These are phyloP conservation scores for Madurella fahalii DNA, from an alignment of 2,329 filamentous ascomycete species.

Conservation along the genomic window DNA sequence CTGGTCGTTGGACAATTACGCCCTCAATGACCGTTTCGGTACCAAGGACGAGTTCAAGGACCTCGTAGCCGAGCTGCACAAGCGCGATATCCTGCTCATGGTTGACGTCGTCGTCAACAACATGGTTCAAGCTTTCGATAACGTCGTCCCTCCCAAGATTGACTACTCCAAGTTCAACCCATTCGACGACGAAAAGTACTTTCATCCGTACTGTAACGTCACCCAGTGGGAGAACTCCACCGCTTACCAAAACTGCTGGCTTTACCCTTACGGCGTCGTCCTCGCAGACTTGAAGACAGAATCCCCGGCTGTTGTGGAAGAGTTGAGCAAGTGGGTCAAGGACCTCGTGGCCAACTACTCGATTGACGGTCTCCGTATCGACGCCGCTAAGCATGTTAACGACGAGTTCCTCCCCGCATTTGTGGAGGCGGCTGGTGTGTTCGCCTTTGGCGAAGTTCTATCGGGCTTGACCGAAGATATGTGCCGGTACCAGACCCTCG, in stretches of 20 bases:
- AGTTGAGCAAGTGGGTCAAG: slow-evolving; percentile 57
- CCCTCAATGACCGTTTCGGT: slow-evolving; percentile 56
- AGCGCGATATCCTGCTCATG: slow-evolving; percentile 40
- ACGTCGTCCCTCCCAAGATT: slow-evolving; percentile 39
- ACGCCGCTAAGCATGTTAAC: slow-evolving; percentile 60
- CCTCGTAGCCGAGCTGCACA: slow-evolving; percentile 43
- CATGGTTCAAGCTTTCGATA: slow-evolving; percentile 41
- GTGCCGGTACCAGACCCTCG: slow-evolving; percentile 51
- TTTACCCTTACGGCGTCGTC: slow-evolving; percentile 49
- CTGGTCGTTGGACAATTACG: slow-evolving; percentile 48
- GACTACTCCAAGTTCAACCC: slow-evolving; percentile 39
- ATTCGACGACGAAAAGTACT: slow-evolving; percentile 52
- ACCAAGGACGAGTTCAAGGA: slow-evolving; percentile 54
- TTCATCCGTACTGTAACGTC: slow-evolving; percentile 55
- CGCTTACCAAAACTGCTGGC: slow-evolving; percentile 46
- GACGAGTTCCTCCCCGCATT: slow-evolving; percentile 56
- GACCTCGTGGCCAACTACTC: slow-evolving; percentile 55
- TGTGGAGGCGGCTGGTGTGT: slow-evolving; percentile 51
- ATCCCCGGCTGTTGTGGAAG: slow-evolving; percentile 41
- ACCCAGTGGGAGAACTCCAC: slow-evolving; percentile 51
- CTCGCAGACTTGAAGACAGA: slow-evolving; percentile 62
- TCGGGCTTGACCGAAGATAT: slow-evolving; percentile 50
- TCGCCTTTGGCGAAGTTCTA: slow-evolving; percentile 57
- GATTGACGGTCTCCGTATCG: slow-evolving; percentile 59
- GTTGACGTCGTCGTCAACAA: slow-evolving; percentile 55